Base-by-base conservation (phyloP, 2,329 filamentous ascomycete species). In the Scedosporium apiospermum region DNA sequence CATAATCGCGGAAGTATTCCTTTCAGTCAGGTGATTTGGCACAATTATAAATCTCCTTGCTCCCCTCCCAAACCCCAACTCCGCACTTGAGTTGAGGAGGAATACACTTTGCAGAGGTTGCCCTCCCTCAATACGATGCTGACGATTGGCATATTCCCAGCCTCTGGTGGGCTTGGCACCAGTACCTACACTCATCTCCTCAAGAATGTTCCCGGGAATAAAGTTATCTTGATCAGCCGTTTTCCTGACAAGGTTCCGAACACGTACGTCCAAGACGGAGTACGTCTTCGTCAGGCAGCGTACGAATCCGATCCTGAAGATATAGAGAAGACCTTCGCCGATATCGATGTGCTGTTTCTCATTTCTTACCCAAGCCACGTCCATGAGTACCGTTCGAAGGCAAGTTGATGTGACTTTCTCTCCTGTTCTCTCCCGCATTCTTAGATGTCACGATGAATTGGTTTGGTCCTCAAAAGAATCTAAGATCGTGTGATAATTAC, bases 361-460 rank as follows among this genome's bases (percentile, higher is more conserved):
- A 77, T 86, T 41, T 84, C 82, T 0, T 82, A 80, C 65, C 76
- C 80, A 14, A 79, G 78, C 61, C 75, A 79, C 57, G 79, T 80
- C 44, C 75, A 76, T 62, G 73, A 80, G 5, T 75, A 78, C 65
- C 73, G 80, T 1, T 69, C 73, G 21, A 71, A 77, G 68, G 58
- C 49, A 18, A 9, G 58, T 21, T 27, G 34, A 23, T 18, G 76
- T 78, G 42, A 62, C 23, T n/a, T 41, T 57, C 7, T 64, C 60
- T 66, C 38, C 49, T 42, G 4, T 57, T 21, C 4, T 55, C 16
- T n/a, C 16, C 58, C 46, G 2, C 12, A 9, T 18, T 21, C 16
- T 49, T 23, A 18, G 21, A 62, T 57, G n/a, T 3, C 30, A 9
- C 5, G n/a, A 26, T 23, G 18, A 16, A 10, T 21, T 21, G 6